Evolutionary conservation across 1,284 basidiomycete genomes (phyloP), one percentile per base, ranked within the genome.

Genomic region (Cronartium ribicola): DNA sequence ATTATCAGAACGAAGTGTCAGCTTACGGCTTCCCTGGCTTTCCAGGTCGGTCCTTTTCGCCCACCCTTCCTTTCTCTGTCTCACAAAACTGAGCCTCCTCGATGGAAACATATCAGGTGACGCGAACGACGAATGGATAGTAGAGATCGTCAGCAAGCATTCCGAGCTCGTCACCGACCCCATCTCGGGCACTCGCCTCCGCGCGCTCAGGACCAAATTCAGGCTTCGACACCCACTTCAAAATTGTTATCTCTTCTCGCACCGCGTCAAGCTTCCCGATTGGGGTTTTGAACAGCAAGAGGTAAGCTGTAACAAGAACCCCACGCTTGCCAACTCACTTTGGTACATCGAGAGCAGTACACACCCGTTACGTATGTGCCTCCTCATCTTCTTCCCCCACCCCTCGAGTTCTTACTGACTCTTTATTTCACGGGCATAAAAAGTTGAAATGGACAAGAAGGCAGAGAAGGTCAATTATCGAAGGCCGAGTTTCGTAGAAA

Each of bases 261-360:
- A 98, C 84, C 95, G 94, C 82, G 90, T 98, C 79, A 94, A 96
- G 82, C 84, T 99, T 3, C 96, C 96, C 0, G 91, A 96, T 10
- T 98, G 96, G 96, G 96, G 89, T 0, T 98, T 87, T 79, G 94
- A 97, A 79, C 96, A 98, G 82, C 96, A 98, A 81, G 96, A 99
- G 80, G 95, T 83, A 3, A 97, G 94, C 0, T 97, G 94, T 83
- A 97, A 97, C 83, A 94, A 94, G 85, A 95, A 97, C 79, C 94
- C 95, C 3, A 90, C 91, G 40, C 86, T 85, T 82, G 87, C 86
- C 4, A 98, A 98, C 81, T 94, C 93, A 71, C 82, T 98, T 75
- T 98, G 96, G 96, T 94, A 87, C 79, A 84, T 98, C 67, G 96
- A 99, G 84, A 95, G 92, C 3, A 87, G 90, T 76, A 84, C 79